Base-by-base conservation (phyloP, 352 stramenopile species). In the Phytophthora idaei region DNA sequence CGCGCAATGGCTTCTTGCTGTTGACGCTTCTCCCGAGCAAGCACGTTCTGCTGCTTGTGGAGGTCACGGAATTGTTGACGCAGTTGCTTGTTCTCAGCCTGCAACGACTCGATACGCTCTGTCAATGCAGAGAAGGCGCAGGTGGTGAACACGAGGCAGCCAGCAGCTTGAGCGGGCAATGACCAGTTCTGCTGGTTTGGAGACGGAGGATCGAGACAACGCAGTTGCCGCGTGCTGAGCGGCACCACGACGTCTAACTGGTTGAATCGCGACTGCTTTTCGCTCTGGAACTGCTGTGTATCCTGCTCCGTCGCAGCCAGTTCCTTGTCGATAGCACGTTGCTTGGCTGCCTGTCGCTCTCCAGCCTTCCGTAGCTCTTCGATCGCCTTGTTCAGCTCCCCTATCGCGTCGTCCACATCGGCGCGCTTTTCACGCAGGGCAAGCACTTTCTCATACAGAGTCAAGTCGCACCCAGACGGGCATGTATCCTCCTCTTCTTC, bases 191-290 rank as follows among this genome's bases (percentile, higher is more conserved):
- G 54, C 11, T 71, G 46, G 27, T 71, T 61, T 4, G 63, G 53
- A 51, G 51, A 51, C 29, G 70, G 48, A 9, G 61, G 34, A n/a
- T 83, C 64, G 1, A 96, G 70, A 51, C 83, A 92, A 2, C 85
- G 71, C 15, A 97, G 53, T 57, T 97, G 90, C 2, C 81, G 68
- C 39, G 85, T 88, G 49, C 77, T 90, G 10, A 97, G 75, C 14
- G 86, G 73, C 9, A 96, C 68, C 8, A 93, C 80, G n/a, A 96
- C 81, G 32, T 95, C 83, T 8, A 97, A 65, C 58, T 96, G 77
- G 49, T 97, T 97, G 68, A 95, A 95, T n/a, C 84, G 83, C 58
- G 69, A 81, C 76, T 98, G 95, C 73, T 98, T 98, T 67, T 98
- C 92, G 49, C 85, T 93, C 68, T 98, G 93, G 67, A 98, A 98